phyloP scores from a whole-genome alignment of 208 protist species.

The Phytomonas francai region DNA sequence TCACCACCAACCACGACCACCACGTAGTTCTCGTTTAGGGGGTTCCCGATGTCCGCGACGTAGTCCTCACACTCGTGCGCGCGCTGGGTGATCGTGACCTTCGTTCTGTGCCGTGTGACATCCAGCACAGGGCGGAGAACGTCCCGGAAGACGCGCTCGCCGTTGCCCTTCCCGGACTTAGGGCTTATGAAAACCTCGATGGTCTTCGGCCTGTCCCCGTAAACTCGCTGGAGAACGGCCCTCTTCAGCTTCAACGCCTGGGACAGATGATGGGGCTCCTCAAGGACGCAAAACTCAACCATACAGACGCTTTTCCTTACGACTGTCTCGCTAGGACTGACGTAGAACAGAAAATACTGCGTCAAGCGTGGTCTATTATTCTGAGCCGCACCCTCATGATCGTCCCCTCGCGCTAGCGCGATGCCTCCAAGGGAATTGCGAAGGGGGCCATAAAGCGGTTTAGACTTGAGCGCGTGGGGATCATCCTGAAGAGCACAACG shows the following conservation, averaged over 20 bases:
- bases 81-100: slow-evolving; percentile 41
- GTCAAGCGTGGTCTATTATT: neutral
- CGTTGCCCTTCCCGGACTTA: slow-evolving; percentile 65
- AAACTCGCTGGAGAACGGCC: slow-evolving; percentile 35
- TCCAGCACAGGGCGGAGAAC: slow-evolving; percentile 55
- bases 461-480: neutral
- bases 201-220: slow-evolving; percentile 41
- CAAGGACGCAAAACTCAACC: slow-evolving; percentile 30
- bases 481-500: slow-evolving; percentile 10
- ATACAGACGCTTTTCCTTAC: slow-evolving; percentile 32
- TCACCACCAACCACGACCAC: slow-evolving; percentile 67
- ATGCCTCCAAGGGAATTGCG: neutral
- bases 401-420: neutral
- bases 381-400: neutral
- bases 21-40: slow-evolving; percentile 37
- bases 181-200: slow-evolving; percentile 70
- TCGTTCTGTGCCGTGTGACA: slow-evolving; percentile 58
- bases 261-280: slow-evolving; percentile 11
- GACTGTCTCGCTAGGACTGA: slow-evolving; percentile 18
- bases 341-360: slow-evolving; percentile 52
- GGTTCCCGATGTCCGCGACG: slow-evolving; percentile 54
- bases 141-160: slow-evolving; percentile 37
- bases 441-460: neutral
- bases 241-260: slow-evolving; percentile 20
- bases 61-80: slow-evolving; percentile 78